A percentile compares a stretch with the other conserved stretches of the same genome.
Evolutionary conservation across 2,329 filamentous ascomycete species (phyloP).

Genomic region (Didymella arachidicola): DNA sequence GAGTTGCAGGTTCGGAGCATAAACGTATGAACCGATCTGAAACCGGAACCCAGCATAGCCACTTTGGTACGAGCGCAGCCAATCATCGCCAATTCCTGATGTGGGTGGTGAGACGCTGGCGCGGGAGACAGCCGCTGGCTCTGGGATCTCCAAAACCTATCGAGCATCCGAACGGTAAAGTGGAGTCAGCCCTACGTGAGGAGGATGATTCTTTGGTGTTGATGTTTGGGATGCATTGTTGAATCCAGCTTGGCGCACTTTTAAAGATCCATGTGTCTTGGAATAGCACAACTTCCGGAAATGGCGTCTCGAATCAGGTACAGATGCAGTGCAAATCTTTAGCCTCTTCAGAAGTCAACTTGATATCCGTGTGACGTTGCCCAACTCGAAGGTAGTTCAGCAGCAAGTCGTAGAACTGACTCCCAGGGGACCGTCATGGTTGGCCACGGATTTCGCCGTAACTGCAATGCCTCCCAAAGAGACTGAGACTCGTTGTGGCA

Average conservation of each 20-base stretch:
- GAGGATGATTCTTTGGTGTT: background rate
- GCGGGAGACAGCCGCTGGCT: conserved; percentile 32
- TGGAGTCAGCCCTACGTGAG: conserved; percentile 6
- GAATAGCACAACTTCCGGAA: background rate
- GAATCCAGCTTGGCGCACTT: conserved; percentile 1
- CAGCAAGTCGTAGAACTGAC: background rate
- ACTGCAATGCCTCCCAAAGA: background rate
- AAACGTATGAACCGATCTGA: conserved; percentile 33
- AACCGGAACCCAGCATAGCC: conserved; percentile 43
- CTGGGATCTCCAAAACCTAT: conserved; percentile 28
- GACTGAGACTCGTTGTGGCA: background rate
- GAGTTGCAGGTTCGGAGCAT: conserved; percentile 13
- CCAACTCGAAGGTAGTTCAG: background rate
- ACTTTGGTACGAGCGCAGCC: conserved; percentile 29
- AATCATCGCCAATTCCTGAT: conserved; percentile 28
- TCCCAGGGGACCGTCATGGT: background rate
- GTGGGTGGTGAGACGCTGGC: conserved; percentile 39
- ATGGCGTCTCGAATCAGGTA: conserved; percentile 7
- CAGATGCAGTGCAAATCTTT: background rate
- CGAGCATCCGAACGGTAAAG: conserved; percentile 21
- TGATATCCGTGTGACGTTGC: background rate
- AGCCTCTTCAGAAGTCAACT: background rate
- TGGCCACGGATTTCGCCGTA: background rate
- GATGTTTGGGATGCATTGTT: conserved; percentile 14
- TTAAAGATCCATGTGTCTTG: conserved; percentile 6